Evolutionary conservation across 2,329 filamentous ascomycete species (phyloP), one percentile per base, ranked within the genome.

Genomic region (Diaporthe eres): DNA sequence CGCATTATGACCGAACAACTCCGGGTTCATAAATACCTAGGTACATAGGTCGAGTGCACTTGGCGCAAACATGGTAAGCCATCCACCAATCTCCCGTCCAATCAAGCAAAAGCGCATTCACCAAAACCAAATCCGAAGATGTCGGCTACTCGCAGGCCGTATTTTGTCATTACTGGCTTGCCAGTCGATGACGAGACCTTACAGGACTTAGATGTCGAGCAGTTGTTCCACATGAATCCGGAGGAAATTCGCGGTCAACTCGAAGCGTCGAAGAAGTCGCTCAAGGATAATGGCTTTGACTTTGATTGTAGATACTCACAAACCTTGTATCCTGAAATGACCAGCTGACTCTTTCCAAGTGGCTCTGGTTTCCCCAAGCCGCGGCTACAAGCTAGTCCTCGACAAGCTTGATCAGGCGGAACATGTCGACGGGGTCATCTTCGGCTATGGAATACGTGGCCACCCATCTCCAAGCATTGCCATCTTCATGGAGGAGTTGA

Each of bases 381-480:
- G 31, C 4, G 60, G 60, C 13, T 63, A 42, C 60, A 47, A 5
- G 13, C 25, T n/a, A 47, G 10, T 42, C 15, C 39, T 47, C 15
- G n/a, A 63, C n/a, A 63, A 47, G 25, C 60, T 63, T 1, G 60
- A 63, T 22, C n/a, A 44, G 39, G 60, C 60, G 15, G 39, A 47
- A 10, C 60, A 63, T 63, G 60, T 63, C 3, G 60, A 63, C 17
- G 60, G 60, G 13, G 8, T 63, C 25, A 63, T 63, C n/a, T 19
- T 63, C 39, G 60, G 60, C 13, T 63, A 22, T 19, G 60, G 39
- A 25, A 10, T 63, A 15, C 39, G 60, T 19, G 39, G 39, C n/a
- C 60, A 63, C 25, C 60, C 60, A 31, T 42, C 60, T 22, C 60
- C 60, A 2, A 63, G 60, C n/a, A 63, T 63, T 17, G n/a, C n/a